phyloP scores from a whole-genome alignment of 176 grass and related monocot species.

The Eragrostis curvula region DNA sequence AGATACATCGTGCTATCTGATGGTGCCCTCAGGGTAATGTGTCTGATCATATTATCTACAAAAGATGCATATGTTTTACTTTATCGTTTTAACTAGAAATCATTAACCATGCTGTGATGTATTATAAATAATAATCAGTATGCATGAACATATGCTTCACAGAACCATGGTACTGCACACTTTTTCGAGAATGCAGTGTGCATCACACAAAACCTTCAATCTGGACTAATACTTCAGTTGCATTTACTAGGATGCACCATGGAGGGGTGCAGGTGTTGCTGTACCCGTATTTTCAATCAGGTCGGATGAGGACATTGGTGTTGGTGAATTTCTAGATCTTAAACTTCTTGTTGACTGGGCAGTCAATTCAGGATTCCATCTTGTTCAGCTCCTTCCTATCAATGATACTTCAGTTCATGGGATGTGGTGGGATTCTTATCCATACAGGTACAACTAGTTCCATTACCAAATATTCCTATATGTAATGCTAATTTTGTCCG shows the following conservation, averaged over 20 bases:
- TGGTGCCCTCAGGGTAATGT: constrained; percentile 81
- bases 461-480: constrained; percentile 6
- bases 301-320: constrained; percentile 85
- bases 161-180: constrained; percentile 13
- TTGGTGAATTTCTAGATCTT: constrained; percentile 98
- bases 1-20: constrained; percentile 81
- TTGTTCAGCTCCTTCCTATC: constrained; percentile 93
- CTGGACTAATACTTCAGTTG: constrained; percentile 38
- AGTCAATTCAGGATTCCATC: constrained; percentile 91
- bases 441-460: constrained; percentile 72
- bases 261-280: constrained; percentile 96
- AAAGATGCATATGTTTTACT: constrained; percentile 26
- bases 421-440: constrained; percentile 99
- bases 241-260: constrained; percentile 75
- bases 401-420: constrained; percentile 93
- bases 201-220: constrained; percentile 7
- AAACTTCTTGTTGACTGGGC: constrained; percentile 97
- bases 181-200: constrained; percentile 15
- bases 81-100: constrained; percentile 3
- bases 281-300: constrained; percentile 92
- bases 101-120: background rate
- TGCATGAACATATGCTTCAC: constrained; percentile 11
- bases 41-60: constrained; percentile 19
- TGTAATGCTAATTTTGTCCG: constrained; percentile 4
- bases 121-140: constrained; percentile 34